Evolutionary conservation across 345 rosid genomes (phyloP).

Genomic region (Gossypium longicalyx): DNA sequence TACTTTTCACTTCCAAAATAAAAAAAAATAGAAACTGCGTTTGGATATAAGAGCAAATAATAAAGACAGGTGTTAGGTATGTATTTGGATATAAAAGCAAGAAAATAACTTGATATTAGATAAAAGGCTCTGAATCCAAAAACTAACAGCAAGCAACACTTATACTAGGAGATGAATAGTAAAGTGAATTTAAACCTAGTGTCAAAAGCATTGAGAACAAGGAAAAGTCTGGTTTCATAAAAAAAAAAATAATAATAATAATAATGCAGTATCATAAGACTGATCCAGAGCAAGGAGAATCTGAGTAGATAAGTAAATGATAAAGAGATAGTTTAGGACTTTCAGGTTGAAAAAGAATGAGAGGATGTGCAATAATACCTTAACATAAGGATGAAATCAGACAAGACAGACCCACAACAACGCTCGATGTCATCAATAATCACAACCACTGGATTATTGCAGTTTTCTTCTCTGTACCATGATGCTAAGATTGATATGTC

Average conservation of each 20-base stretch:
- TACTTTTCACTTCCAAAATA: neutral
- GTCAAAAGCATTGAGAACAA: neutral
- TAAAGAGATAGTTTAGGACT: neutral
- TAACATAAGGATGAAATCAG: constrained; percentile 70
- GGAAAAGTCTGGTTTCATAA: neutral
- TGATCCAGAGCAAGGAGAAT: neutral
- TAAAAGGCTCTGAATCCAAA: neutral
- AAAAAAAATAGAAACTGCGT: neutral
- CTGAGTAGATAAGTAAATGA: neutral
- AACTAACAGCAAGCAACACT: neutral
- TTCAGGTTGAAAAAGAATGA: neutral
- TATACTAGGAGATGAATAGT: neutral
- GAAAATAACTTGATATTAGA: neutral
- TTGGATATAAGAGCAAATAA: neutral
- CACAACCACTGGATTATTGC: constrained; percentile 49
- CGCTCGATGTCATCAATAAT: constrained; percentile 77
- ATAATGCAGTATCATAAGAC: neutral
- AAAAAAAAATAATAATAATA: neutral
- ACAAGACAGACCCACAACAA: constrained; percentile 69
- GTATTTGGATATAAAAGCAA: neutral
- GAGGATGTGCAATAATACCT: constrained; percentile 39
- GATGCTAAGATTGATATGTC: constrained; percentile 76
- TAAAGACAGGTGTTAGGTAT: neutral
- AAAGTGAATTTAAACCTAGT: neutral
- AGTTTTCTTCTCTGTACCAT: constrained; percentile 68